Evolutionary conservation across 768 basidiomycete species (phyloP).

Genomic region (Suillus subluteus): DNA sequence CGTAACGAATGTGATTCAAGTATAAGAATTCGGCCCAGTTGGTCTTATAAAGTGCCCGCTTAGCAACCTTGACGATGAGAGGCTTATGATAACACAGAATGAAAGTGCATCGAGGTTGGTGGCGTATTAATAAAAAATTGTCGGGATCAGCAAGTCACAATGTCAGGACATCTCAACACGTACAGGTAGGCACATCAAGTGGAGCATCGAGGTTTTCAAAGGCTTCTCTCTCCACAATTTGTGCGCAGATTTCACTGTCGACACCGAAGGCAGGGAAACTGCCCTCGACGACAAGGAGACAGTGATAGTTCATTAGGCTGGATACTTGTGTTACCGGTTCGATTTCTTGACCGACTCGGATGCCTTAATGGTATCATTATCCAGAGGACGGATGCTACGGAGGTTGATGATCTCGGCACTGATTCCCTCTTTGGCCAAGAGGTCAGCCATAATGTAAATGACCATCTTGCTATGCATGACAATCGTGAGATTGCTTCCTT

Average conservation of each 20-base stretch:
- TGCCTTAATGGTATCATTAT: slow-evolving; percentile 94
- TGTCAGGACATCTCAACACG: slow-evolving; percentile 33
- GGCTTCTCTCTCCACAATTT: slow-evolving; percentile 95
- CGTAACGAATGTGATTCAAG: slow-evolving; percentile 13
- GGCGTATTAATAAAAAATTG: slow-evolving; percentile 67
- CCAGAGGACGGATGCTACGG: slow-evolving; percentile 92
- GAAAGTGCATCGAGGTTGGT: slow-evolving; percentile 84
- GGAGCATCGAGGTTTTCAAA: slow-evolving; percentile 99
- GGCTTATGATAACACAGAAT: slow-evolving; percentile 79
- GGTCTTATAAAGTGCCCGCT: slow-evolving; percentile 87
- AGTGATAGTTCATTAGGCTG: not conserved
- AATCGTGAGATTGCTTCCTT: slow-evolving; percentile 90
- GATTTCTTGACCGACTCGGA: slow-evolving; percentile 90
- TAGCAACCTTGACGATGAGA: slow-evolving; percentile 91
- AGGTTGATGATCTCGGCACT: slow-evolving; percentile 98
- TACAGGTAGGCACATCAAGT: slow-evolving; percentile 91
- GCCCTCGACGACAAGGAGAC: slow-evolving; percentile 92
- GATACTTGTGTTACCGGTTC: slow-evolving; percentile 63
- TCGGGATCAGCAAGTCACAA: slow-evolving; percentile 16
- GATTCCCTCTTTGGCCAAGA: slow-evolving; percentile 92
- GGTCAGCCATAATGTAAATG: slow-evolving; percentile 86
- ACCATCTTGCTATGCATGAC: slow-evolving; percentile 99
- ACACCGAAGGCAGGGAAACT: slow-evolving; percentile 99
- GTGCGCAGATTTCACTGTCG: slow-evolving; percentile 96
- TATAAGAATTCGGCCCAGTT: slow-evolving; percentile 49